phyloP scores from a whole-genome alignment of 2,329 filamentous ascomycete genomes.

The Corinectria fuckeliana region DNA sequence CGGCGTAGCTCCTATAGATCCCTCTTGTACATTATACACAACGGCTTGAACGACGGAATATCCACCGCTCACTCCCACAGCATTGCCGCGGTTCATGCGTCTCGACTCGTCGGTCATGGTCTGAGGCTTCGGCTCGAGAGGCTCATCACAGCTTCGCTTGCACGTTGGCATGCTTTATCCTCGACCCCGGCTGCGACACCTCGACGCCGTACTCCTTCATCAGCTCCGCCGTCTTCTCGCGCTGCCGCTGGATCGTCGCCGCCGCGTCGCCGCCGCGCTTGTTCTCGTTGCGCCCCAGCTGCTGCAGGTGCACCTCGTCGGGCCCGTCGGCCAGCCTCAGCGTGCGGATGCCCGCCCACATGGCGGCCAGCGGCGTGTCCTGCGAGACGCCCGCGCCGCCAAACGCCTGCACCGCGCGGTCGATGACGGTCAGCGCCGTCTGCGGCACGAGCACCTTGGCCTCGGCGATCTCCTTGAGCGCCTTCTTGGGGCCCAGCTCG shows the following conservation, averaged over 20 bases:
- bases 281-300: constrained; percentile 83
- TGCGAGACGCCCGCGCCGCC: constrained; percentile 91
- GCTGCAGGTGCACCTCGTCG: constrained; percentile 90
- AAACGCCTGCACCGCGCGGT: constrained; percentile 92
- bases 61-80: constrained; percentile 25
- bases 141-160: constrained; percentile 48
- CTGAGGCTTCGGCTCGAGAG: not conserved
- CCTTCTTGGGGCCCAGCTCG: constrained; percentile 83
- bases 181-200: constrained; percentile 57
- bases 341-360: constrained; percentile 83
- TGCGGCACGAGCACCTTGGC: constrained; percentile 91
- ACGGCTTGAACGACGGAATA: not conserved
- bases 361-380: constrained; percentile 87
- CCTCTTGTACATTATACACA: constrained; percentile 12
- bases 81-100: constrained; percentile 2
- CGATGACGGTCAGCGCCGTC: constrained; percentile 84
- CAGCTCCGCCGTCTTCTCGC: constrained; percentile 68
- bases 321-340: constrained; percentile 90
- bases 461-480: constrained; percentile 91
- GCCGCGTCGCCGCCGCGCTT: constrained; percentile 68
- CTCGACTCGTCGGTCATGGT: constrained; percentile 7
- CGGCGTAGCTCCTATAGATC: not conserved
- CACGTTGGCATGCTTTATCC: constrained; percentile 57
- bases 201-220: constrained; percentile 63
- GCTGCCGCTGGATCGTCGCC: constrained; percentile 68